phyloP scores from a whole-genome alignment of 2,329 filamentous ascomycete species.

The Aspergillus pseudonomiae region DNA sequence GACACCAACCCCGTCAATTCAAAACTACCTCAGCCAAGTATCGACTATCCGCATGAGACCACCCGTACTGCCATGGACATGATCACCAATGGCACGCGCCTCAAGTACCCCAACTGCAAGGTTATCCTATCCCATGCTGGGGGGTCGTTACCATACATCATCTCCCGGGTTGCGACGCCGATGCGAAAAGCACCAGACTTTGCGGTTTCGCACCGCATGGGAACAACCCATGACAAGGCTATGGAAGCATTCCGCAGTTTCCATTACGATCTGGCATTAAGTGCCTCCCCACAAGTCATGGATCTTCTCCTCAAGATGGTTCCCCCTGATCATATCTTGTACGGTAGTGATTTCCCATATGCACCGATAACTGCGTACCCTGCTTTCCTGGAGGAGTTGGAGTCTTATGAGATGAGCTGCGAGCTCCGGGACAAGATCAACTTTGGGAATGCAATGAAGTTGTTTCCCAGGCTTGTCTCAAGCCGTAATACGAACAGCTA shows the following conservation, averaged over 20 bases:
- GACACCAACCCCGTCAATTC: constrained; percentile 38
- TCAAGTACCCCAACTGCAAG: constrained; percentile 38
- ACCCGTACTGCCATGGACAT: constrained; percentile 48
- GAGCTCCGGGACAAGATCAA: neutral
- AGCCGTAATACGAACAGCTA: too few species aligned
- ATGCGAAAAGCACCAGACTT: constrained; percentile 14
- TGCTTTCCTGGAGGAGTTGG: constrained; percentile 26
- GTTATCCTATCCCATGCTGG: constrained; percentile 54
- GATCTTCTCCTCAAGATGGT: constrained; percentile 15
- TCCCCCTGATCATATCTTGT: constrained; percentile 12
- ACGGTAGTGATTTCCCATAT: constrained; percentile 31
- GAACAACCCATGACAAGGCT: constrained; percentile 1
- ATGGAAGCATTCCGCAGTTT: constrained; percentile 28
- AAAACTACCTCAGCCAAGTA: constrained; percentile 40
- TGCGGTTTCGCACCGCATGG: neutral
- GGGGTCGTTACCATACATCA: constrained; percentile 48
- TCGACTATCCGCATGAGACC: constrained; percentile 53
- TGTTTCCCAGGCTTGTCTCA: constrained; percentile 14
- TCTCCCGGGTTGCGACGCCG: constrained; percentile 31
- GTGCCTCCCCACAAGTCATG: constrained; percentile 14
- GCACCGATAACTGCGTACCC: constrained; percentile 24
- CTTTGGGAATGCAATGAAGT: constrained; percentile 23
- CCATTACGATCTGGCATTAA: constrained; percentile 34
- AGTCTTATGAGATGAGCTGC: constrained; percentile 22
- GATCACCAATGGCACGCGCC: constrained; percentile 36